Evolutionary conservation across 495 filamentous ascomycete species (phyloP).

Genomic region (Staphylotrichum longicolle): DNA sequence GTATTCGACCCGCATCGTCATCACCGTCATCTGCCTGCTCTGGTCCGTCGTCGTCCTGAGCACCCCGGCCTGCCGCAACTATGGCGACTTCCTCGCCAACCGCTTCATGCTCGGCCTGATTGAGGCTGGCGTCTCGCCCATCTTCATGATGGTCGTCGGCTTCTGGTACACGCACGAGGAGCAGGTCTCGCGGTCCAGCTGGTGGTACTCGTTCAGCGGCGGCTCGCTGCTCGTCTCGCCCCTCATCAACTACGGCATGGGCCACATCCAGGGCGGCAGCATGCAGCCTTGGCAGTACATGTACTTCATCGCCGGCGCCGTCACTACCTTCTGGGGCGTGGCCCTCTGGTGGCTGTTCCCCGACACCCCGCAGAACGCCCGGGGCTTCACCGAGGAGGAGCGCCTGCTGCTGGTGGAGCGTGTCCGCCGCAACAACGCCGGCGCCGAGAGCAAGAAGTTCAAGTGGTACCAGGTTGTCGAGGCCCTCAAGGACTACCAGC

Average conservation of each 20-base stretch:
- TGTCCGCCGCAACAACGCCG: conserved; percentile 14
- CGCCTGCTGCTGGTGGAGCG: conserved; percentile 12
- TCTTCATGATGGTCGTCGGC: conserved; percentile 19
- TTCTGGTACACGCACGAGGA: conserved; percentile 14
- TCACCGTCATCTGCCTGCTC: conserved; percentile 15
- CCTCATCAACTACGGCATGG: conserved; percentile 18
- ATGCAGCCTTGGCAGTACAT: conserved; percentile 17
- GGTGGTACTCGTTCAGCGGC: conserved; percentile 15
- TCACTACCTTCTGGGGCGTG: conserved; percentile 8
- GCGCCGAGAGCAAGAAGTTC: conserved; percentile 14
- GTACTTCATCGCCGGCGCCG: conserved; percentile 18
- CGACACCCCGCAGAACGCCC: conserved; percentile 14
- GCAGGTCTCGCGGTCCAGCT: conserved; percentile 14
- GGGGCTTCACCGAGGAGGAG: conserved; percentile 14
- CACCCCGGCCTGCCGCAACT: conserved; percentile 14
- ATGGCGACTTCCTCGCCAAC: conserved; percentile 12
- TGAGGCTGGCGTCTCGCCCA: conserved; percentile 16
- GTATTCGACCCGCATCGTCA: conserved; percentile 14
- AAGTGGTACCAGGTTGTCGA: conserved; percentile 13
- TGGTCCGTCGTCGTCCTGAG: conserved; percentile 12
- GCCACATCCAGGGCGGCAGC: conserved; percentile 8
- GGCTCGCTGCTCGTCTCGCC: conserved; percentile 16
- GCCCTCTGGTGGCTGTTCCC: conserved; percentile 16
- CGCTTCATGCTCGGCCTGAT: conserved; percentile 14
- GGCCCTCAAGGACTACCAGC: conserved; percentile 13